Conservation (phyloP, 345 rosid species). For the Raphanus sativus region DNA sequence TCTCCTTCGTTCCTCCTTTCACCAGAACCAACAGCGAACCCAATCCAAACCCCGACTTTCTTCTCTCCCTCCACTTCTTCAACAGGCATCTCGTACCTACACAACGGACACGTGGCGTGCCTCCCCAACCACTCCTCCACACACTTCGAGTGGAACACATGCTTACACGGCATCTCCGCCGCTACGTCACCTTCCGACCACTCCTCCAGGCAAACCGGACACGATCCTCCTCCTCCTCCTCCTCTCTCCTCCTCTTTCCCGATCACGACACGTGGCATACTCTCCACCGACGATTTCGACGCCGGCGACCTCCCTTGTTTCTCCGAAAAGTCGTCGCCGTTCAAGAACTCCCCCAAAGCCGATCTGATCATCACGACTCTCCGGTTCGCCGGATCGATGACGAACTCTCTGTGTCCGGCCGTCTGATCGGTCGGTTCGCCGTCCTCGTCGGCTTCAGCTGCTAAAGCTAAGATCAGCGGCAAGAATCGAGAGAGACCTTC, state of each 20-base stretch:
- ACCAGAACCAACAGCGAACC: conserved; percentile 4
- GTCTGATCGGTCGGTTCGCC: neutral
- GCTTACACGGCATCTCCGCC: conserved; percentile 47
- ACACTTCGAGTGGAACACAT: conserved; percentile 36
- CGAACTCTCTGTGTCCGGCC: neutral
- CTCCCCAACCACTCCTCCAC: conserved; percentile 41
- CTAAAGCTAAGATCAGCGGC: conserved; percentile 20
- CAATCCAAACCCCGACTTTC: conserved; percentile 28
- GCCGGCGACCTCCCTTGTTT: conserved; percentile 37
- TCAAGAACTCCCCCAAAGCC: neutral
- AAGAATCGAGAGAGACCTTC: conserved; percentile 23
- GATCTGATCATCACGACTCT: conserved; percentile 22
- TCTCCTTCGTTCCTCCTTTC: conserved; percentile 21
- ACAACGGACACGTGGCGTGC: conserved; percentile 41
- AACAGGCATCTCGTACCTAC: conserved; percentile 42
- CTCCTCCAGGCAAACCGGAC: conserved; percentile 39
- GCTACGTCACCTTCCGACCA: conserved; percentile 39
- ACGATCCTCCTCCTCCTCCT: conserved; percentile 9
- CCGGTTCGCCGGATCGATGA: conserved; percentile 24
- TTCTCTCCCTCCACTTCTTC: conserved; percentile 21
- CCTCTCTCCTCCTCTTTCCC: conserved; percentile 1
- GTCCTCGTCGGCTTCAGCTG: neutral
- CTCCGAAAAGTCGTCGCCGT: conserved; percentile 9
- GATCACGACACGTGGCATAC: conserved; percentile 35
- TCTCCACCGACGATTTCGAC: conserved; percentile 30